A percentile compares a stretch with the other conserved stretches of the same genome.
phyloP scores from a whole-genome alignment of 2,329 filamentous ascomycete genomes.

The Graphiopsis chlorocephala region DNA sequence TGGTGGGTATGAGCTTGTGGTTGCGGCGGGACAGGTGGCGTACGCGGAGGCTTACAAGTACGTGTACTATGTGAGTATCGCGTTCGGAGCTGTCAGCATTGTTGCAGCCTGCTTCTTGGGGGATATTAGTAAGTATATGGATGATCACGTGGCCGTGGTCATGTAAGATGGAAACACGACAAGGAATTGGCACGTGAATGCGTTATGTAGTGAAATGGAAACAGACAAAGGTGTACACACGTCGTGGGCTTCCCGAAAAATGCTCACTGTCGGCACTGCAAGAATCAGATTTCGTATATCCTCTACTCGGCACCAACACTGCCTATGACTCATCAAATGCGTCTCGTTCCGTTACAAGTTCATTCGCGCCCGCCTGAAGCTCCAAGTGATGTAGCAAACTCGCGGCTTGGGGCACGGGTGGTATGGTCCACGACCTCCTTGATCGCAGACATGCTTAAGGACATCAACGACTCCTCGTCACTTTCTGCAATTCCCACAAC shows the following conservation, averaged over 20 bases:
- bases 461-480: neutral
- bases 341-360: neutral
- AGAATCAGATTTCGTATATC: neutral
- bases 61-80: constrained; percentile 34
- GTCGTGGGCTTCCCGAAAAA: neutral
- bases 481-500: neutral
- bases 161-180: neutral
- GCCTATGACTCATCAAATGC: neutral
- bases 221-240: neutral
- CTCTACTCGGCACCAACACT: neutral
- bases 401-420: no score
- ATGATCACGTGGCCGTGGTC: constrained; percentile 16
- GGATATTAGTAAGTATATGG: constrained; percentile 36
- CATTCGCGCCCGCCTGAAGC: neutral
- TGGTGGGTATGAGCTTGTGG: constrained; percentile 26
- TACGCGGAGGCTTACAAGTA: constrained; percentile 31
- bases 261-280: neutral
- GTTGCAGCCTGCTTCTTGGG: constrained; percentile 30
- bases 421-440: neutral
- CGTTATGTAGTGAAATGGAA: neutral
- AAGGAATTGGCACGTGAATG: neutral
- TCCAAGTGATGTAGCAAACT: neutral
- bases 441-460: neutral
- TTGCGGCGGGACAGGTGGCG: constrained; percentile 25
- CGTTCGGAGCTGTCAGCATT: constrained; percentile 33